Evolutionary conservation across 208 protist species (phyloP).

Genomic region (Trypanosoma caninum): DNA sequence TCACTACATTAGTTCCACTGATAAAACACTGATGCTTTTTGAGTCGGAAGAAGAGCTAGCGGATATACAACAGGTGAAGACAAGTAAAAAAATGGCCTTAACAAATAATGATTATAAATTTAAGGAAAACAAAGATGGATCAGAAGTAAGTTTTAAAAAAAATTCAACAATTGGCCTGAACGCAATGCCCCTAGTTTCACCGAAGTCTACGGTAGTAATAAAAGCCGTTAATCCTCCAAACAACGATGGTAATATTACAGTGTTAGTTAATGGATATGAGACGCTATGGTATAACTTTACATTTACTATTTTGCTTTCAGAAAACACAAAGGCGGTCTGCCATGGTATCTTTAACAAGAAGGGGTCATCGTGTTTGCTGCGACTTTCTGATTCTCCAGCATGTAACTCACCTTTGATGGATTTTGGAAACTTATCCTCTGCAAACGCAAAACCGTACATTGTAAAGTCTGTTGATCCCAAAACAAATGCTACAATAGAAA

Average conservation of each 20-base stretch:
- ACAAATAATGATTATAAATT: neutral
- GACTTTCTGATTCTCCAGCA: conserved; percentile 19
- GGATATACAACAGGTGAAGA: neutral
- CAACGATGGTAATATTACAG: conserved; percentile 24
- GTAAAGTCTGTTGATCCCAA: conserved; percentile 1
- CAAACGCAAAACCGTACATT: conserved; percentile 7
- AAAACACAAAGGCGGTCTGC: conserved; percentile 6
- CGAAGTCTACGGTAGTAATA: too few relatives aligned
- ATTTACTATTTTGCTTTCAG: conserved; percentile 35
- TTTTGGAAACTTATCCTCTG: conserved; percentile 19
- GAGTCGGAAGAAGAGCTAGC: neutral
- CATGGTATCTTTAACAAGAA: conserved; percentile 6
- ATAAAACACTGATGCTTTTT: neutral
- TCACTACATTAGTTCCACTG: conserved; percentile 16
- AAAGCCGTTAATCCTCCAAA: conserved; percentile 25
- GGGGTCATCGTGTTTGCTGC: conserved; percentile 14
- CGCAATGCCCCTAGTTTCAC: too few relatives aligned
- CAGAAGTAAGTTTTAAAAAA: too few relatives aligned
- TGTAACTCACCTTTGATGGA: conserved; percentile 24
- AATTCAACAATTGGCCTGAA: too few relatives aligned
- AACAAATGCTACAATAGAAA: neutral
- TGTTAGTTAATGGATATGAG: conserved; percentile 39
- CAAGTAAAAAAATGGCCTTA: neutral
- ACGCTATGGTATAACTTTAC: conserved; percentile 52
- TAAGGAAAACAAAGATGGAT: neutral